Conservation (phyloP, 371 early-diverging fungal species). For the Lichtheimia hyalospora region DNA sequence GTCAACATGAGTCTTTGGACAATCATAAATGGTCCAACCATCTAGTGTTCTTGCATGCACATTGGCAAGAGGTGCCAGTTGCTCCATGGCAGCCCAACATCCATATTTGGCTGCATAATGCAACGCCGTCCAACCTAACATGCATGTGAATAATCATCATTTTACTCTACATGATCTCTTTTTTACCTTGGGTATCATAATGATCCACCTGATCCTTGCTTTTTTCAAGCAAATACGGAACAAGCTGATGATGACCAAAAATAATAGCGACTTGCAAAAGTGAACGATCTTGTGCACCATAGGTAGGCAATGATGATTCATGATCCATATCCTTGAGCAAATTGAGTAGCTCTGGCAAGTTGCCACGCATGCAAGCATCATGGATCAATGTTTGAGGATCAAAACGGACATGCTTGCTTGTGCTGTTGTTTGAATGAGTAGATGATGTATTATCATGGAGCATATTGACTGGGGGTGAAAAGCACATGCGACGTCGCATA, state of each 20-base stretch:
- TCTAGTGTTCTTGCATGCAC: slow-evolving; percentile 33
- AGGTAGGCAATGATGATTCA: too few relatives aligned
- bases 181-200: slow-evolving; percentile 37
- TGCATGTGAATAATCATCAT: background rate
- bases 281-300: slow-evolving; percentile 12
- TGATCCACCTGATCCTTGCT: slow-evolving; percentile 33
- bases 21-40: slow-evolving; percentile 35
- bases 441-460: too few relatives aligned
- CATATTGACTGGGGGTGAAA: too few relatives aligned
- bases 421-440: too few relatives aligned
- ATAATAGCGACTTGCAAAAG: slow-evolving; percentile 37
- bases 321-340: background rate
- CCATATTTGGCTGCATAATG: slow-evolving; percentile 48
- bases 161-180: background rate
- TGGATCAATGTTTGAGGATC: slow-evolving; percentile 30
- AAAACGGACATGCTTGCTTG: slow-evolving; percentile 30
- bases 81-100: slow-evolving; percentile 36
- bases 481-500: background rate
- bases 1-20: slow-evolving; percentile 31
- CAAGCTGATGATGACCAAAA: slow-evolving; percentile 32
- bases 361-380: slow-evolving; percentile 42
- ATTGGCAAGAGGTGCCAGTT: slow-evolving; percentile 26
- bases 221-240: slow-evolving; percentile 13
- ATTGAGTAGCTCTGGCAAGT: slow-evolving; percentile 22
- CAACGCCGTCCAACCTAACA: slow-evolving; percentile 43